Base-by-base conservation (phyloP, 1,284 basidiomycete genomes). In the Irpex sp. region DNA sequence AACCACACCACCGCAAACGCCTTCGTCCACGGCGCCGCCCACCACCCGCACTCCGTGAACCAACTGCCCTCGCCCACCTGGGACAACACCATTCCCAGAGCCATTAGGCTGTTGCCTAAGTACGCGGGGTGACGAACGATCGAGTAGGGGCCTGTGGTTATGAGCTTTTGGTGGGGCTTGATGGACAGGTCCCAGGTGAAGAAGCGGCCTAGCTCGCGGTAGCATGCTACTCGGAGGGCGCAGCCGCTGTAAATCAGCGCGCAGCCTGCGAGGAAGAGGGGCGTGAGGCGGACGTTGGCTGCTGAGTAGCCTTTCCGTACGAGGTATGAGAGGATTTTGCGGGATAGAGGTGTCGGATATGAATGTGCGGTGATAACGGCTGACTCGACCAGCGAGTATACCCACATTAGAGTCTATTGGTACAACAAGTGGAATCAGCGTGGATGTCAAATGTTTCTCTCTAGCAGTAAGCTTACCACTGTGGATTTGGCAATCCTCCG, bases 121-220 rank as follows among this genome's bases (percentile, higher is more conserved):
- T 61, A 61, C 3, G 54, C 55, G 0, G 60, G 60, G 17, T 61
- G 60, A 13, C 60, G 60, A 7, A 61, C 60, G 36, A 61, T 19
- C 2, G 59, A 43, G 59, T 60, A 60, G 1, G 51, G 51, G 11
- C 59, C 59, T 6, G 50, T 9, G 15, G 60, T 61, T 13, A 57
- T 46, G 9, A 61, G 46, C 55, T 7, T 15, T 26, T 61, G 60
- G 43, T 57, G 46, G 26, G 55, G 9, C 35, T 61, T 61, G 53
- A 61, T 26, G 15, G 60, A 47, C 1, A 61, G 54, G 39, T 61
- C 60, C 36, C 35, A 61, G n/a, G 60, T 61, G 55, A 61, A 61
- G 60, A 61, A 57, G 6, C 55, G 17, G 55, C 60, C 60, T 3
- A 61, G 60, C 39, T 37, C 49, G 39, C 55, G 53, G 55, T 57